Percentiles rank a stretch among this genome's conserved stretches.
Conservation (phyloP, 371 early-diverging fungal species). For the Rhizopus delemar region DNA sequence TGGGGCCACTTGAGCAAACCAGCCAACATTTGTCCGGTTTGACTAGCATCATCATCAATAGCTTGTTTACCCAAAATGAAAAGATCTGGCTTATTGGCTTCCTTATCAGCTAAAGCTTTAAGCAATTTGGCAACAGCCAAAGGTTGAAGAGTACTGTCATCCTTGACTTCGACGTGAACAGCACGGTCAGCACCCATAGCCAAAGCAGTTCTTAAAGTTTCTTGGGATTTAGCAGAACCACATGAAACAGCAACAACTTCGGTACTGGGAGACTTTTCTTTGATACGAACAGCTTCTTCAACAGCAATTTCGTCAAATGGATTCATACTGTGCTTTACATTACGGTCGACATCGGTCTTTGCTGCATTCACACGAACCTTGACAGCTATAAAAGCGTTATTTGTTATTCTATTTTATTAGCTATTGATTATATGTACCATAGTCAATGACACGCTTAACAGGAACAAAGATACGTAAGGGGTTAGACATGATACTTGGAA, state of each 20-base stretch:
- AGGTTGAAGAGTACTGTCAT: conserved; percentile 73
- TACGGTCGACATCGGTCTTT: conserved; percentile 90
- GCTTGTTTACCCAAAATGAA: conserved; percentile 98
- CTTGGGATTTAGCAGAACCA: conserved; percentile 89
- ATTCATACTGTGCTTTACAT: conserved; percentile 98
- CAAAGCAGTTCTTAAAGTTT: conserved; percentile 93
- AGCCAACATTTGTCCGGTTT: conserved; percentile 98
- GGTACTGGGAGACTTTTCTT: conserved; percentile 76
- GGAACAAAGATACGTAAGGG: conserved; percentile 83
- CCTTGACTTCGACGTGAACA: conserved; percentile 89
- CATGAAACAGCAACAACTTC: conserved; percentile 90
- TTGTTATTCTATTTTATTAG: no score
- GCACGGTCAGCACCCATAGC: conserved; percentile 99
- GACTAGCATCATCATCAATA: conserved; percentile 96
- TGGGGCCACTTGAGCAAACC: conserved; percentile 95
- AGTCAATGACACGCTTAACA: conserved; percentile 97
- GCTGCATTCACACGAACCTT: conserved; percentile 94
- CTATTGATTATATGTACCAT: conserved; percentile 48
- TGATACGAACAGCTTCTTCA: conserved; percentile 93
- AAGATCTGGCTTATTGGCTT: conserved; percentile 82
- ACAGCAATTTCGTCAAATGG: conserved; percentile 99
- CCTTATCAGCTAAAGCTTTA: conserved; percentile 84
- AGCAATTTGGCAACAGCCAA: conserved; percentile 92
- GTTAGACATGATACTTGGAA: conserved; percentile 39
- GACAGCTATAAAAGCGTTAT: conserved; percentile 60